Evolutionary conservation across 257 asterid genomes (phyloP), one percentile per base, ranked within the genome.

Genomic region (Jacaranda copaia): DNA sequence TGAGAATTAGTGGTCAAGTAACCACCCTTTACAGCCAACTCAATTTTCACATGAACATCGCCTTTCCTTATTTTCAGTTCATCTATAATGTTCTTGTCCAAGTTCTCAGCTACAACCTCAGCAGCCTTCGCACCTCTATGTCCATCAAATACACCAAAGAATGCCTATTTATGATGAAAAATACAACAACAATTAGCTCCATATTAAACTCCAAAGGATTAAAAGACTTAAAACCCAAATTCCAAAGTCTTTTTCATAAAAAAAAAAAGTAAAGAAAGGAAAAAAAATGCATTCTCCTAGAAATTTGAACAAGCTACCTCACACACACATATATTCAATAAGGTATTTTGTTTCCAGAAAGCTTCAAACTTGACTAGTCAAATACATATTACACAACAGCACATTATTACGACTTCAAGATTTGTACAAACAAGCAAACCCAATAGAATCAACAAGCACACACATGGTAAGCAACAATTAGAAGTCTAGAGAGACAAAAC

Each of bases 81-180:
- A 74, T 75, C 67, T 8, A 88, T 40, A 55, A 91, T 86, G 86
- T 89, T 89, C 77, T 84, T 84, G 32, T 78, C 81, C 83, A 89
- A 85, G 64, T 88, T 86, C 71, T 84, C 84, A 5, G 97, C 89
- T 25, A 93, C 93, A 83, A 79, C 89, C 43, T 89, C 93, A 57
- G 95, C 95, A 76, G 97, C 97, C 81, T 85, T 86, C 43, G 88
- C 87, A 59, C 95, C 97, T 61, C 97, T 95, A 79, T 91, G 97
- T 55, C 97, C 97, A 79, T 91, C 97, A 85, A 85, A 91, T 67
- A 91, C 62, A 51, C 97, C 97, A 80, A 91, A 91, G 49, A 85
- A 69, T 43, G 89, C 97, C 93, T 91, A 56, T 45, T 81, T 77
- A 55, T 53, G 1, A 15, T 12, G 0, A 4, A 42, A 38, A 19